Evolutionary conservation across 192 early-diverging fungal genomes (phyloP).

Genomic region (Funneliformis geosporum): DNA sequence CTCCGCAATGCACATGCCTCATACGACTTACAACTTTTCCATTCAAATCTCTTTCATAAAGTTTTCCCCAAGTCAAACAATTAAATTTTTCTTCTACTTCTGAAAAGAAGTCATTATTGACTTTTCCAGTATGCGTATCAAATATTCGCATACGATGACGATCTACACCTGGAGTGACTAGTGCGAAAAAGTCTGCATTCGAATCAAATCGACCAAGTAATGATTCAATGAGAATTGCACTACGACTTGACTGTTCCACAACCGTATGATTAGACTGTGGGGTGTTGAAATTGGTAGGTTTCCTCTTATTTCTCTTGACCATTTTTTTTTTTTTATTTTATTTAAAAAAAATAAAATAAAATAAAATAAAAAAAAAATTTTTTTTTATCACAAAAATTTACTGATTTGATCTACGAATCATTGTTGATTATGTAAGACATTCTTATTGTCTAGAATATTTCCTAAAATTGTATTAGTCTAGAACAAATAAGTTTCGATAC

Average conservation of each 20-base stretch:
- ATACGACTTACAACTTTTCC: slow-evolving; percentile 31
- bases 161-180: slow-evolving; percentile 59
- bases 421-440: background rate
- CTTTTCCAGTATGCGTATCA: slow-evolving; percentile 49
- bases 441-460: too few species aligned
- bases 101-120: slow-evolving; percentile 53
- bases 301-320: background rate
- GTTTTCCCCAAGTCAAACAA: slow-evolving; percentile 53
- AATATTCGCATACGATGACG: slow-evolving; percentile 57
- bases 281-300: background rate
- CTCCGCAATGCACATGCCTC: background rate
- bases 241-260: background rate
- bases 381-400: background rate
- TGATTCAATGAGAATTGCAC: background rate
- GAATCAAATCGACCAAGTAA: slow-evolving; percentile 14
- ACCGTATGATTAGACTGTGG: background rate
- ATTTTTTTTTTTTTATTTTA: background rate
- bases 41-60: slow-evolving; percentile 41
- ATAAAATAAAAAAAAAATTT: background rate
- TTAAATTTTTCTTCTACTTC: slow-evolving; percentile 54
- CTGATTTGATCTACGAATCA: background rate
- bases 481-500: too few species aligned
- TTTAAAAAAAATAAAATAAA: too few species aligned
- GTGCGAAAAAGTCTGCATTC: slow-evolving; percentile 9
- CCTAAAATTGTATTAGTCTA: too few species aligned